phyloP scores from a whole-genome alignment of 2,329 filamentous ascomycete species.

The Ophiocordyceps sinensis region DNA sequence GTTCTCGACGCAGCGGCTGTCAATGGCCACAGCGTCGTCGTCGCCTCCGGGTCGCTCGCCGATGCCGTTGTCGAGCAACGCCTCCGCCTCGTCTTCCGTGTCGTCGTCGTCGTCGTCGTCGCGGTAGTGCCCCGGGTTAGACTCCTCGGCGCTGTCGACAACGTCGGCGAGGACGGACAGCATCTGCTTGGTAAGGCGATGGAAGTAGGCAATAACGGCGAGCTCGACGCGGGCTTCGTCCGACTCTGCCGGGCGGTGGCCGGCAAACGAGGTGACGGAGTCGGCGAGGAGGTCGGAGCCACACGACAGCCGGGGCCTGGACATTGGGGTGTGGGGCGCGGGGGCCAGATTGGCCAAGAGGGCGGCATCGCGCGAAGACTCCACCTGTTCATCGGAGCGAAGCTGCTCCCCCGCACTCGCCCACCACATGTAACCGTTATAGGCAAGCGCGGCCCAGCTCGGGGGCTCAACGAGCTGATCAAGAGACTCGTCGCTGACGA shows the following conservation, averaged over 20 bases:
- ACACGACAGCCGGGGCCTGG: conserved; percentile 15
- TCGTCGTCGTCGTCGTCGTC: conserved; percentile 23
- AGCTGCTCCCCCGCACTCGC: conserved; percentile 65
- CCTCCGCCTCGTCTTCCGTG: conserved; percentile 15
- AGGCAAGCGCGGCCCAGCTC: conserved; percentile 62
- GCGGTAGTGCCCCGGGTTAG: conserved; percentile 17
- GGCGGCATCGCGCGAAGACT: conserved; percentile 36
- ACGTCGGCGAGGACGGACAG: conserved; percentile 48
- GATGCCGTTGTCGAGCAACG: conserved; percentile 10
- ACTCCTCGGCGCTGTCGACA: conserved; percentile 34
- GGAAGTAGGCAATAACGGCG: conserved; percentile 67
- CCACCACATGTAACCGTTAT: conserved; percentile 83
- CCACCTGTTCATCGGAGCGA: conserved; percentile 44
- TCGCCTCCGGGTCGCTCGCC: conserved; percentile 7
- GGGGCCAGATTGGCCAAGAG: conserved; percentile 38
- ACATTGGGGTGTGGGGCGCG: conserved; percentile 15
- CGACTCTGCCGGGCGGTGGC: conserved; percentile 17
- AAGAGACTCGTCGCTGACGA: conserved; percentile 23
- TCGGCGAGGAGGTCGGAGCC: conserved; percentile 21
- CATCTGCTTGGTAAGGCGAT: conserved; percentile 55
- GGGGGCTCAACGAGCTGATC: conserved; percentile 46
- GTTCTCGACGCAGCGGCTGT: conserved; percentile 47
- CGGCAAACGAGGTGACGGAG: conserved; percentile 30
- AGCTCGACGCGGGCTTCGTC: conserved; percentile 45
- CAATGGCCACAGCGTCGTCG: conserved; percentile 29